Evolutionary conservation across 1,284 basidiomycete genomes (phyloP), one percentile per base, ranked within the genome.

Genomic region (Ceratobasidium theobromae): DNA sequence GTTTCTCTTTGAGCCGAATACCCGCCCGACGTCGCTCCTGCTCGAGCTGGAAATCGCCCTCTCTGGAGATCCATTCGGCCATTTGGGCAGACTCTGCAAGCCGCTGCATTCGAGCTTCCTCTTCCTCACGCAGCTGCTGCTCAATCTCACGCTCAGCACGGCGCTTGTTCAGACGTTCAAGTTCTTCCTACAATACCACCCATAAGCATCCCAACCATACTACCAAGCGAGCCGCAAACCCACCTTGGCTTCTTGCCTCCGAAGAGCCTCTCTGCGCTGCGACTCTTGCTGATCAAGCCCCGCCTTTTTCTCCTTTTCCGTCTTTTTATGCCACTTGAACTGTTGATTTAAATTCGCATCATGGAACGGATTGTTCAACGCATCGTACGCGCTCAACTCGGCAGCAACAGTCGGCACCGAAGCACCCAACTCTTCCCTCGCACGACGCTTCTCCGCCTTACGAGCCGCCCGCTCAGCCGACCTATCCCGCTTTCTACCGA

Each of bases 241-340:
- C 55, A 75, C 76, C 73, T 93, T 93, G 1, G 95, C 94, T 73
- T 99, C 97, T 71, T 89, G 84, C 32, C 90, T 82, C 57, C 96
- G 79, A 25, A 91, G 76, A 2, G 87, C 87, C 77, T 99, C 97
- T 71, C 85, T 84, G 69, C 82, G 81, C 68, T 90, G 88, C 1
- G 91, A 84, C 73, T 99, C 96, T 1, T 86, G 87, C 0, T 87
- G 74, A 0, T 88, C 85, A 65, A 99, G 74, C 0, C 97, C 97
- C 66, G 86, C 79, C 76, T 96, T 98, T 73, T 86, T 84, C 75
- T 99, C 97, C 79, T 94, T 94, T 75, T 99, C 96, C 38, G 87
- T 85, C 80, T 99, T 99, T 82, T 99, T 99, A 77, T 94, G 92
- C 97, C 97, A 99, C 67, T 89, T 86, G 77, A 99, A 99, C 75